Evolutionary conservation across 2,329 filamentous ascomycete genomes (phyloP), one percentile per base, ranked within the genome.

Genomic region (Scedosporium minutisporum): DNA sequence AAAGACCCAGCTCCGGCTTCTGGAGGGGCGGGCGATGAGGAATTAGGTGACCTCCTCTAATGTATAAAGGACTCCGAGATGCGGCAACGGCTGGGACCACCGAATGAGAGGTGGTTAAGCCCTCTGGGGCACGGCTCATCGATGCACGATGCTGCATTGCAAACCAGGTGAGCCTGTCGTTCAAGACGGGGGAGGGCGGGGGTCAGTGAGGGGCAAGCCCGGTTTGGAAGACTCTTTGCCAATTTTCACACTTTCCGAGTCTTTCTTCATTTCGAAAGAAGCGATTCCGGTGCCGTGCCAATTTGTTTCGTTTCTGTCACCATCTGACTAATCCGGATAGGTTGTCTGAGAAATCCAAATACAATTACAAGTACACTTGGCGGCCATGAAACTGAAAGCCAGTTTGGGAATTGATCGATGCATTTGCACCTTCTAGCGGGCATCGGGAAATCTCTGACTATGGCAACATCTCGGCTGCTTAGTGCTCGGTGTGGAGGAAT

Each of bases 131-230:
- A 58, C 55, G 55, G 55, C 55, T 58, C 55, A 23, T 41, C 14
- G 25, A 33, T 58, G 55, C 55, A 58, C 23, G 27, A 38, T 33
- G 27, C 55, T 58, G 55, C 55, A 58, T 38, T 23, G 16, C 33
- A 21, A 41, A 58, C 55, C 55, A 58, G 55, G 55, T 58, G 55
- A 58, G 55, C 25, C 55, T 33, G 55, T 41, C 27, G 55, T 29
- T 16, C 18, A 23, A 55, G 51, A 55, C 51, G 51, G 51, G 51
- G 51, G 23, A 27, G 51, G 51, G 51, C 23, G 51, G 51, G 51
- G 51, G 51, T 25, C 12, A 23, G 21, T 55, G 51, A 55, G 51
- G 51, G 51, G 51, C 51, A 58, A 33, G 55, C 55, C 25, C 12
- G 55, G 55, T 58, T 58, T 58, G 9, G 16, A 3, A 53, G 48